Base-by-base conservation (phyloP, 805 yeast species). In the Saturnispora gosingensis region DNA sequence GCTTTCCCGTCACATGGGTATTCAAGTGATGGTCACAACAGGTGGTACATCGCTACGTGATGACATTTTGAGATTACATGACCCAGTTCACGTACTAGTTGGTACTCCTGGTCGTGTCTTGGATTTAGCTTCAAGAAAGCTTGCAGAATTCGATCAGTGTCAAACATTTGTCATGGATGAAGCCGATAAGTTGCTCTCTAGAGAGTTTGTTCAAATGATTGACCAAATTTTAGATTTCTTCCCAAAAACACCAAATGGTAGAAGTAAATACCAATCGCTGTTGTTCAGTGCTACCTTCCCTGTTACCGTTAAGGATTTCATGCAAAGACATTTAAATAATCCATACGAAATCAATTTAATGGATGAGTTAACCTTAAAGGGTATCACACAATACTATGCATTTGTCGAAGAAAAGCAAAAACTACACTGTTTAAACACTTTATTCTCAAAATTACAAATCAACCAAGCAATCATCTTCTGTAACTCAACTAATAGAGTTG, bases 61-160 rank as follows among this genome's bases (percentile, higher is more conserved):
- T 71, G 99, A 93, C 70, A 91, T 93, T 62, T 68, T 93, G 62
- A 84, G 99, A 75, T 76, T 93, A 61, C 81, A 86, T 62, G 98
- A 91, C 48, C 84, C 95, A 11, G 97, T 93, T 38, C 98, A 93
- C 68, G 80, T 93, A 42, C 72, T 93, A 54, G 99, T 93, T 43
- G 99, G 97, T 58, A 93, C 99, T 34, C 98, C 98, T 2, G 99
- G 99, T 61, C 83, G 99, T 75, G 90, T 93, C 38, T 77, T 93
- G 55, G 99, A 93, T 70, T 79, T 93, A 65, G 97, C 97, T 6
- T 78, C 89, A 32, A 84, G 96, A 73, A 76, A 78, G 50, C 75
- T 91, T 51, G 96, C 96, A 11, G 95, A 91, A 65, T 78, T 93
- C 54, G 81, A 87, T 51, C 85, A 84, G 56, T 88, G 96, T 70